These are phyloP conservation scores for Hypoxylon rickii DNA, from an alignment of 495 filamentous ascomycete genomes.

Conservation along the genomic window DNA sequence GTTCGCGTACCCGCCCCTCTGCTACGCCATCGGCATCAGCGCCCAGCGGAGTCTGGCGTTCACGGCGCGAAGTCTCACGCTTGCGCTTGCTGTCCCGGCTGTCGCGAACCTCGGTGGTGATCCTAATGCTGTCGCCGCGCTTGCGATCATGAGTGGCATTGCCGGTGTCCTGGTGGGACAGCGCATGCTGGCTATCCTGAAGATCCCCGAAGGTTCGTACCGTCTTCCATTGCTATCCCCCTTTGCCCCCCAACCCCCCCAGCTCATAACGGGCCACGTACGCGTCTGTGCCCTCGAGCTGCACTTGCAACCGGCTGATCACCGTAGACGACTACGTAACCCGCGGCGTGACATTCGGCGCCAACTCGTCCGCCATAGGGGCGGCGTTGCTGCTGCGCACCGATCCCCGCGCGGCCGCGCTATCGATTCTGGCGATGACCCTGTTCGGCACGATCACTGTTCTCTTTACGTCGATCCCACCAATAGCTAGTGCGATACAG, in stretches of 20 bases:
- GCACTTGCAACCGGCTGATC: too few relatives aligned
- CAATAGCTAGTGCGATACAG: constrained; percentile 42
- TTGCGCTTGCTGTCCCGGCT: constrained; percentile 57
- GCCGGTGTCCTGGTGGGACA: constrained; percentile 55
- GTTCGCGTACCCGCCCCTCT: constrained; percentile 55
- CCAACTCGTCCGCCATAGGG: constrained; percentile 57
- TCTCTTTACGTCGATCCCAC: constrained; percentile 54
- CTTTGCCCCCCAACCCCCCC: not conserved
- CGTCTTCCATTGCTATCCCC: not conserved
- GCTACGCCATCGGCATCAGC: constrained; percentile 53
- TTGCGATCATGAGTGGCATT: constrained; percentile 59
- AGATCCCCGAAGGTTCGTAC: constrained; percentile 52
- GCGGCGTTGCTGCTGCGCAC: constrained; percentile 56
- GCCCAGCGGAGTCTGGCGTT: constrained; percentile 53
- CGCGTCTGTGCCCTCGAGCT: too few relatives aligned
- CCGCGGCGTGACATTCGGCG: constrained; percentile 58
- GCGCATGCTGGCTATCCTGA: constrained; percentile 45
- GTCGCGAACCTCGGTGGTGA: constrained; percentile 57
- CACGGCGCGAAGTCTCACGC: constrained; percentile 54
- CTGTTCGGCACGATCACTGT: constrained; percentile 59
- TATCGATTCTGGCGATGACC: constrained; percentile 59
- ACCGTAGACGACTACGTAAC: constrained; percentile 65
- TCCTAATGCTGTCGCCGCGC: constrained; percentile 52
- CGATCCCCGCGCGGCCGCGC: constrained; percentile 58
- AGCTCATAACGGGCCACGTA: too few relatives aligned